Percentiles rank a stretch among this genome's conserved stretches.
phyloP scores from a whole-genome alignment of 352 stramenopile genomes.

The Phytophthora citrophthora region DNA sequence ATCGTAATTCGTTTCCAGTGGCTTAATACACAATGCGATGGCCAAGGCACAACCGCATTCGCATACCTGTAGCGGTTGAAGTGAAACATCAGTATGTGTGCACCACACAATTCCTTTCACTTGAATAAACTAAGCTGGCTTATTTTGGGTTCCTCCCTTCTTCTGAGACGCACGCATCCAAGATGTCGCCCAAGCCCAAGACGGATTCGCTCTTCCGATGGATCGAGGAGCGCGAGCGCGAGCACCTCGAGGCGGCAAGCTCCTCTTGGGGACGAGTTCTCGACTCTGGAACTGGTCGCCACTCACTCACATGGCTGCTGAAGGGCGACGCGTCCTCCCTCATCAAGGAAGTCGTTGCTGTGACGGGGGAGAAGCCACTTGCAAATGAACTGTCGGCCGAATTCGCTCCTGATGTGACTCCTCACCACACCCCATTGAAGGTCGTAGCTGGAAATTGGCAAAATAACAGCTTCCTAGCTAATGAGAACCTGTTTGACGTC shows the following conservation, averaged over 20 bases:
- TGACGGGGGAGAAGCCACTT: slow-evolving; percentile 74
- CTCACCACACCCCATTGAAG: slow-evolving; percentile 38
- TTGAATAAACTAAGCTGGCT: not conserved
- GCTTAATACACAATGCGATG: too few species aligned
- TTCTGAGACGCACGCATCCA: not conserved
- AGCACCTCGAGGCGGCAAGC: slow-evolving; percentile 14
- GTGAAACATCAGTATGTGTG: not conserved
- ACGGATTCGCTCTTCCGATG: slow-evolving; percentile 79
- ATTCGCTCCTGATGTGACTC: slow-evolving; percentile 40
- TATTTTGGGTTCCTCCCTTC: not conserved
- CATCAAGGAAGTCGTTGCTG: slow-evolving; percentile 59
- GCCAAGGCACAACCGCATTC: too few species aligned
- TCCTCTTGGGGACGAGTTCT: slow-evolving; percentile 76
- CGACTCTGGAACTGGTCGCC: slow-evolving; percentile 90
- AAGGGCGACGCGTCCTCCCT: slow-evolving; percentile 25
- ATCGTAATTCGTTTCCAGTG: too few species aligned
- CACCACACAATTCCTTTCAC: not conserved
- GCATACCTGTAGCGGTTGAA: slow-evolving; percentile 1
- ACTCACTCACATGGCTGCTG: slow-evolving; percentile 91
- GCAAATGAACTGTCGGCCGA: slow-evolving; percentile 48
- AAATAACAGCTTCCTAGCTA: slow-evolving; percentile 63
- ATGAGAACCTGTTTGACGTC: slow-evolving; percentile 72
- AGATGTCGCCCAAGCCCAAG: slow-evolving; percentile 38
- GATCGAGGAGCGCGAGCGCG: slow-evolving; percentile 68
- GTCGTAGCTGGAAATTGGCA: slow-evolving; percentile 81